phyloP scores from a whole-genome alignment of 495 filamentous ascomycete species.

The Hypoxylon crocopeplum region DNA sequence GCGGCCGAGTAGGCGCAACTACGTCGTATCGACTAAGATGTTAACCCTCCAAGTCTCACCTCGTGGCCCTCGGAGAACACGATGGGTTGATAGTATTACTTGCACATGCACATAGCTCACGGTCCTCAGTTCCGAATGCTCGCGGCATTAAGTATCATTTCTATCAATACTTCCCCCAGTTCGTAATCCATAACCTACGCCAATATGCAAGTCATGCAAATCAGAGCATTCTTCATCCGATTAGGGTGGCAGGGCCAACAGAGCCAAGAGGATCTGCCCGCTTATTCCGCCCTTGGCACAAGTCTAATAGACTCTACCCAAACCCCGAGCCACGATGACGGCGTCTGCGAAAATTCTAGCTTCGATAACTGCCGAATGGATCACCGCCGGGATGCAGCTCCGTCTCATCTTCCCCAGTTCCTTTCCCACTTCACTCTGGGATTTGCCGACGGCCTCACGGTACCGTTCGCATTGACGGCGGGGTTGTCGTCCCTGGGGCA shows the following conservation, averaged over 20 bases:
- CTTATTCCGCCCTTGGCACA: constrained; percentile 26
- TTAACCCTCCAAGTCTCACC: no score
- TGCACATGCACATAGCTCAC: not conserved
- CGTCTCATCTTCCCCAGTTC: constrained; percentile 36
- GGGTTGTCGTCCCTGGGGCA: constrained; percentile 67
- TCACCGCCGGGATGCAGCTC: not conserved
- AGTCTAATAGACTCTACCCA: not conserved
- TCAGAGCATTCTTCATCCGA: constrained; percentile 12
- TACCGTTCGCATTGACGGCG: constrained; percentile 70
- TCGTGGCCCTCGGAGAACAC: not conserved
- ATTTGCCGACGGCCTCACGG: constrained; percentile 69
- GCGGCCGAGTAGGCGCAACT: no score
- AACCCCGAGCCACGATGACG: not conserved
- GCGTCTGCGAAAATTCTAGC: not conserved
- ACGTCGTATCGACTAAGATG: no score
- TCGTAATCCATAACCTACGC: constrained; percentile 7
- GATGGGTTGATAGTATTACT: constrained; percentile 8
- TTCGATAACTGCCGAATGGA: not conserved
- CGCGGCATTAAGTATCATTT: constrained; percentile 1
- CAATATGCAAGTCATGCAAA: constrained; percentile 11
- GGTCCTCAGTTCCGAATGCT: not conserved
- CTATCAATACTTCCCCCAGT: not conserved
- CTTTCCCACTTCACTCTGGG: constrained; percentile 57
- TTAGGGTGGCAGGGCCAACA: not conserved
- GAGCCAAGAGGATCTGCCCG: constrained; percentile 4